phyloP scores from a whole-genome alignment of 2,329 filamentous ascomycete species.

The Talaromyces sp. region DNA sequence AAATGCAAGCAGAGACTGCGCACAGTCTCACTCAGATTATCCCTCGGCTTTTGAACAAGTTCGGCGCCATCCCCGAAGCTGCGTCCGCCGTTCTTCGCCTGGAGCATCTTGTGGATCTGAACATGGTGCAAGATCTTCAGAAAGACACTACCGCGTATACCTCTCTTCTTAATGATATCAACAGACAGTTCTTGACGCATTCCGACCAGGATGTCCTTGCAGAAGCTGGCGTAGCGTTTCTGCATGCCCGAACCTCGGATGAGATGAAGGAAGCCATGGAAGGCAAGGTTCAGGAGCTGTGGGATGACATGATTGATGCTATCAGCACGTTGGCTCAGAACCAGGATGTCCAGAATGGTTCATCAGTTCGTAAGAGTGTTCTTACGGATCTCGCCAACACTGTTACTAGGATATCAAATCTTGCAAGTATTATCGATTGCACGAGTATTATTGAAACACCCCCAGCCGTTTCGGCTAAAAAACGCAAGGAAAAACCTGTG shows the following conservation, averaged over 20 bases:
- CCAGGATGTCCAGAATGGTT: constrained; percentile 65
- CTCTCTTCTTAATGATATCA: constrained; percentile 81
- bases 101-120: constrained; percentile 79
- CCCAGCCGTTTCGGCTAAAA: constrained; percentile 28
- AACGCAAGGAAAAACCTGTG: constrained; percentile 31
- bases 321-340: constrained; percentile 67
- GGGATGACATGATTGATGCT: constrained; percentile 75
- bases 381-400: constrained; percentile 68
- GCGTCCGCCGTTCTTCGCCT: constrained; percentile 80
- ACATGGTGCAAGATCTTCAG: constrained; percentile 80
- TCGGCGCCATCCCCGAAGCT: constrained; percentile 80
- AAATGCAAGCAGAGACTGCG: constrained; percentile 72
- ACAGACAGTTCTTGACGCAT: constrained; percentile 90
- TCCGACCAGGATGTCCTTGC: constrained; percentile 77
- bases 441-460: constrained; percentile 64
- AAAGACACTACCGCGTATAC: constrained; percentile 79
- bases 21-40: constrained; percentile 72
- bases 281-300: constrained; percentile 71
- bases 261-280: constrained; percentile 84
- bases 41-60: constrained; percentile 84
- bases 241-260: constrained; percentile 80
- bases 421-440: constrained; percentile 74
- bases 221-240: constrained; percentile 74
- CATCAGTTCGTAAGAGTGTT: constrained; percentile 59
- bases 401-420: constrained; percentile 72